Evolutionary conservation across 176 grass and related monocot species (phyloP), one percentile per base, ranked within the genome.

Genomic region (Oryza longistaminata): DNA sequence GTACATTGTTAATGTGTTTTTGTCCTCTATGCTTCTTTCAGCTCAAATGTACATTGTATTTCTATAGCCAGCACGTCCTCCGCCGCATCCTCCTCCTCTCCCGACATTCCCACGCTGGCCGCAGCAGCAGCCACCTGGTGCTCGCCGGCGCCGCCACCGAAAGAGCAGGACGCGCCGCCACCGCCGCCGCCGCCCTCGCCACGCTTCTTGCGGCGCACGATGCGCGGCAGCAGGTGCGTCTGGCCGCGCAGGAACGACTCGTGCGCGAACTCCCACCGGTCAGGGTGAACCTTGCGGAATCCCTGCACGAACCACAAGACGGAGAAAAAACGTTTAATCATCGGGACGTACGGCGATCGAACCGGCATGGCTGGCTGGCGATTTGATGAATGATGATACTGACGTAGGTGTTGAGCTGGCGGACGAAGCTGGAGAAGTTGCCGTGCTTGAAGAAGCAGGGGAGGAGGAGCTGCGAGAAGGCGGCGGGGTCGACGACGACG

Each of bases 361-460:
- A 61, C 22, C 58, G 21, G 7, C 34, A 4, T 2, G 4, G 34
- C 58, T 13, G 17, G 52, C 16, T 13, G 17, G 52, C 52, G 52
- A 55, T 55, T 19, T n/a, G 21, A 22, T 22, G 37, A 21, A 9
- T 27, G 26, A 27, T 31, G 29, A 9, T 2, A 42, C 89, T 88
- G 85, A 97, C 95, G 83, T 94, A 92, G 16, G 92, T 94, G 81
- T 94, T 92, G 86, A 95, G 86, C 83, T 95, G 93, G 3, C 95
- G 78, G 55, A 97, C 82, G 90, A 97, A 97, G 86, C 91, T 94
- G 88, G 95, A 97, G 88, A 97, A 97, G 87, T 97, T 97, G 88
- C 71, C 89, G 88, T 97, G 95, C 92, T 97, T 97, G 88, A 94
- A 97, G 81, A 92, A 92, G 75, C 81, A 88, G 14, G 93, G 90